These are phyloP conservation scores for Penicillium sp. DNA, from an alignment of 2,329 filamentous ascomycete species.

Conservation along the genomic window DNA sequence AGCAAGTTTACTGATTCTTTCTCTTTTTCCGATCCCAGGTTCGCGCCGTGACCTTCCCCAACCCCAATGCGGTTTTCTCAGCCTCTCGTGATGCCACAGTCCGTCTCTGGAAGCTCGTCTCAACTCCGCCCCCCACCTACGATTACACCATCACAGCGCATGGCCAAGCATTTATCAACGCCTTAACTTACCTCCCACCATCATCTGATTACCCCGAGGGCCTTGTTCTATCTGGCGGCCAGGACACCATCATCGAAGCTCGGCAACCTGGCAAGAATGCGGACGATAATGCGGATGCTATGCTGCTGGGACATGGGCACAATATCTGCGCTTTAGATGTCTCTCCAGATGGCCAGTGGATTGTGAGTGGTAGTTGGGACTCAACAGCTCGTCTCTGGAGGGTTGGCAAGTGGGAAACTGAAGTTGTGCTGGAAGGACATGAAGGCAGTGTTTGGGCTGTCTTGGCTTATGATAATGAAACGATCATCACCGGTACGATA, in stretches of 20 bases:
- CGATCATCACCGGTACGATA: conserved; percentile 69
- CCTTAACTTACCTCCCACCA: conserved; percentile 73
- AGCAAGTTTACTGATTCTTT: conserved; percentile 60
- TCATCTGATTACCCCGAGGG: conserved; percentile 71
- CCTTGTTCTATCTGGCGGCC: conserved; percentile 81
- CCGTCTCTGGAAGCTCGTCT: conserved; percentile 74
- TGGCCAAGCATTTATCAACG: conserved; percentile 84
- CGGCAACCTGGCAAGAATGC: conserved; percentile 67
- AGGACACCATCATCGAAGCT: conserved; percentile 91
- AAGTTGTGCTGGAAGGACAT: conserved; percentile 72
- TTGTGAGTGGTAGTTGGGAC: conserved; percentile 96
- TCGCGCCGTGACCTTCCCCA: conserved; percentile 78
- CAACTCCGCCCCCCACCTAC: conserved; percentile 67
- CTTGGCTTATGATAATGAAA: conserved; percentile 74
- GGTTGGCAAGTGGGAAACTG: conserved; percentile 79
- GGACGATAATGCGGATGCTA: conserved; percentile 76
- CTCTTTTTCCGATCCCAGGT: conserved; percentile 61
- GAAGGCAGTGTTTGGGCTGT: conserved; percentile 89
- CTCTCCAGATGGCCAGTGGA: conserved; percentile 66
- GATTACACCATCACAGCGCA: conserved; percentile 77
- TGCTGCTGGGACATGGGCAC: conserved; percentile 80
- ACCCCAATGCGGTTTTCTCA: conserved; percentile 70
- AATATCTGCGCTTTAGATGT: conserved; percentile 89
- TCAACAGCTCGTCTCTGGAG: conserved; percentile 82
- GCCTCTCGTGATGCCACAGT: conserved; percentile 91